Conservation (phyloP, 2,329 filamentous ascomycete species). For the Huntiella omanensis region DNA sequence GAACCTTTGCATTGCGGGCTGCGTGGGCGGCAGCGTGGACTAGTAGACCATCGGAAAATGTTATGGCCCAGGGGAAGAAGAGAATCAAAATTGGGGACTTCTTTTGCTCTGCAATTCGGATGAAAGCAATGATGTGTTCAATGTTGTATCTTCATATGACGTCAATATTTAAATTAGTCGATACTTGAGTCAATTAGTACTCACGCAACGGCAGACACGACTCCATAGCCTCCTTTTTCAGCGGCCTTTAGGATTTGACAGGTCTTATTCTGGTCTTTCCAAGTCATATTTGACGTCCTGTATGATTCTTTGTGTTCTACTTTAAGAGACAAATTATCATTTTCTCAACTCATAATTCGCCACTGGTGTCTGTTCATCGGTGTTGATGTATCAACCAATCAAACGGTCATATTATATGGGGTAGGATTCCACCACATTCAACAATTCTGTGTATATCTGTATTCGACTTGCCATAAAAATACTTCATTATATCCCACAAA, state of each 20-base stretch:
- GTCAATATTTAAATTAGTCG: neutral
- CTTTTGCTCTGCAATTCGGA: slow-evolving; percentile 49
- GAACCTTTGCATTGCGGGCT: slow-evolving; percentile 34
- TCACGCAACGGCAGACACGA: slow-evolving; percentile 30
- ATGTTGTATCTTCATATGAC: slow-evolving; percentile 31
- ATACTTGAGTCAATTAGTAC: neutral
- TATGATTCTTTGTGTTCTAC: no score
- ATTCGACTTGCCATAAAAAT: no score
- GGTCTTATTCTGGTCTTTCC: slow-evolving; percentile 13
- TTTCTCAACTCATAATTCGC: no score
- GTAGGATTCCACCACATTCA: no score
- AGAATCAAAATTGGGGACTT: slow-evolving; percentile 48
- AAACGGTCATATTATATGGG: no score
- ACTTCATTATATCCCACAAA: no score
- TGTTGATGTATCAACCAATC: no score
- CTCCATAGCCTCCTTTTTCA: slow-evolving; percentile 33
- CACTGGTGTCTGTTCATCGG: no score
- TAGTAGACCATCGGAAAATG: neutral
- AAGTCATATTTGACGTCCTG: neutral
- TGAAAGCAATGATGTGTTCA: slow-evolving; percentile 48
- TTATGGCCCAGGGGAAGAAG: slow-evolving; percentile 43
- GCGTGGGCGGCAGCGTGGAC: slow-evolving; percentile 31
- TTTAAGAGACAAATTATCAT: no score
- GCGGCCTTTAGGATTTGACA: slow-evolving; percentile 32
- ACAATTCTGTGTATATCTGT: no score